A percentile compares a stretch with the other conserved stretches of the same genome.
These are phyloP conservation scores for Cercospora beticola DNA, from an alignment of 2,329 filamentous ascomycete genomes.

Conservation along the genomic window DNA sequence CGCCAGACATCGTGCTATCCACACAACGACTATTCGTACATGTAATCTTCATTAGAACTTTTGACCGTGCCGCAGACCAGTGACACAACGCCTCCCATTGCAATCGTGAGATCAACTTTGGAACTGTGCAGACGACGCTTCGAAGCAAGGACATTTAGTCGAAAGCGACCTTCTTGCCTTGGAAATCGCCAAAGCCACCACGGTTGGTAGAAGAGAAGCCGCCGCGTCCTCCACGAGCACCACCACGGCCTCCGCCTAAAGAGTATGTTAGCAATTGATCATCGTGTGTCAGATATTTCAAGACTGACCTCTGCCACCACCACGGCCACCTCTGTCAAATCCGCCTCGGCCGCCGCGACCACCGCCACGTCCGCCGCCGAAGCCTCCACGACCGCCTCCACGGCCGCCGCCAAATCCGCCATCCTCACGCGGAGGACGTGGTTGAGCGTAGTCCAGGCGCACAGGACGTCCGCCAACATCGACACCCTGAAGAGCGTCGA, in stretches of 20 bases:
- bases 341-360: conserved; percentile 54
- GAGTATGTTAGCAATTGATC: not conserved
- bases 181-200: conserved; percentile 64
- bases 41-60: conserved; percentile 7
- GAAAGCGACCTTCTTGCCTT: conserved; percentile 79
- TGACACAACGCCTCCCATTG: not conserved
- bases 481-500: conserved; percentile 67
- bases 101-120: not conserved
- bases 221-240: conserved; percentile 53
- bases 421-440: conserved; percentile 55
- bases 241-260: conserved; percentile 48
- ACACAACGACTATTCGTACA: conserved; percentile 4
- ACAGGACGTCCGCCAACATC: conserved; percentile 71
- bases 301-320: conserved; percentile 40
- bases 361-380: conserved; percentile 47
- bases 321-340: conserved; percentile 50
- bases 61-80: not conserved
- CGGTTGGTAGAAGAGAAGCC: conserved; percentile 44
- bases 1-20: conserved; percentile 1
- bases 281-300: not conserved
- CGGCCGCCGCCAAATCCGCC: conserved; percentile 42
- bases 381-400: conserved; percentile 40
- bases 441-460: conserved; percentile 77
- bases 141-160: not conserved
- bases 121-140: not conserved